Conservation (phyloP, 2,329 filamentous ascomycete genomes). For the Aureobasidium uvarum region DNA sequence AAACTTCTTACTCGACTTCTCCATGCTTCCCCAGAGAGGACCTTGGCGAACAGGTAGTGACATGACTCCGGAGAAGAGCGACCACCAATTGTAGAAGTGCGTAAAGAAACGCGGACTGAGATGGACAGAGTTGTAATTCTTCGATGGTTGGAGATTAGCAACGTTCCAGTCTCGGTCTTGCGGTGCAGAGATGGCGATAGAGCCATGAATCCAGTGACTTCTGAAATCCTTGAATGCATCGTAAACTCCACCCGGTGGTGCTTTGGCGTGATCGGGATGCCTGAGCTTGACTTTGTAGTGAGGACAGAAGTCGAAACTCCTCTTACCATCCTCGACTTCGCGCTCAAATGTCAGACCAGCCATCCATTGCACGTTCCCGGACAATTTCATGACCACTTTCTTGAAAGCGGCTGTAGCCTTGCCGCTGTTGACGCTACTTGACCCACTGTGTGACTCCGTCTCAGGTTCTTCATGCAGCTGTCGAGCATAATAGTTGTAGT, state of each 20-base stretch:
- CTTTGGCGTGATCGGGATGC: conserved; percentile 70
- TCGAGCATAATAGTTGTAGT: conserved; percentile 84
- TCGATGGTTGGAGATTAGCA: conserved; percentile 69
- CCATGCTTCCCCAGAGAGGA: conserved; percentile 81
- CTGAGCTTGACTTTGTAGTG: conserved; percentile 90
- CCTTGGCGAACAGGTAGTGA: conserved; percentile 93
- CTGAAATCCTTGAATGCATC: conserved; percentile 97
- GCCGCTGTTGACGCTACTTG: conserved; percentile 59
- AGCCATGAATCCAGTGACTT: conserved; percentile 94
- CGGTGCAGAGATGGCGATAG: conserved; percentile 84
- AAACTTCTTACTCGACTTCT: conserved; percentile 98
- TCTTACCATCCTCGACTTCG: conserved; percentile 66
- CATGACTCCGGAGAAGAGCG: conserved; percentile 90
- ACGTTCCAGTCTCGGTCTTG: conserved; percentile 82
- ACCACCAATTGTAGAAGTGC: conserved; percentile 98
- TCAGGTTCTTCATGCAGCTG: conserved; percentile 53
- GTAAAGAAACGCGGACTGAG: conserved; percentile 95
- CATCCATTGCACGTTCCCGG: conserved; percentile 91
- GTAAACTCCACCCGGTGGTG: conserved; percentile 58
- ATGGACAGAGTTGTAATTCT: conserved; percentile 95
- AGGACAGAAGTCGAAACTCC: conserved; percentile 84
- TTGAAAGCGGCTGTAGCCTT: conserved; percentile 84
- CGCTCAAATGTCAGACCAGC: conserved; percentile 90
- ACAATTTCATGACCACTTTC: conserved; percentile 98
- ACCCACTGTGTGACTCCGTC: conserved; percentile 55